Conservation (phyloP, 352 stramenopile genomes). For the Halophytophthora polymorphica region DNA sequence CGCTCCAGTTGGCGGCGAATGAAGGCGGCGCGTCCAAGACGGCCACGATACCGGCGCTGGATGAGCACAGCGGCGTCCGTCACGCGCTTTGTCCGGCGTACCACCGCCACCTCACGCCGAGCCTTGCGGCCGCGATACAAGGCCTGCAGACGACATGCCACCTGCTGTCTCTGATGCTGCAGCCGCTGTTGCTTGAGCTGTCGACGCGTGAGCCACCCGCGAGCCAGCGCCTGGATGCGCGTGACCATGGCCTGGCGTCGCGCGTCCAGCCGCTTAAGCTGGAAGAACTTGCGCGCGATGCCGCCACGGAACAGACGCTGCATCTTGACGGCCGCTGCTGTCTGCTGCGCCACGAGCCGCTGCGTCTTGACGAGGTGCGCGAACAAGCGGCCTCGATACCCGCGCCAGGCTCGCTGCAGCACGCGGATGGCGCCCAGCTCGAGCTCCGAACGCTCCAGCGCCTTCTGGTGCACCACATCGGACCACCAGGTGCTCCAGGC, state of each 20-base stretch:
- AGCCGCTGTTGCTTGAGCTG: slow-evolving; percentile 11
- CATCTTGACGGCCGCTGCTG: slow-evolving; percentile 41
- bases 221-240: slow-evolving; percentile 47
- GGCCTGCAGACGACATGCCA: slow-evolving; percentile 57
- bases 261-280: slow-evolving; percentile 42
- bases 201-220: slow-evolving; percentile 39
- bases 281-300: slow-evolving; percentile 62
- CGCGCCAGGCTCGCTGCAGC: slow-evolving; percentile 60
- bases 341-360: slow-evolving; percentile 35
- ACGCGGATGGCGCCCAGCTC: slow-evolving; percentile 50
- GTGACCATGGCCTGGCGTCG: slow-evolving; percentile 39
- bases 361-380: slow-evolving; percentile 44
- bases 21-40: slow-evolving; percentile 59
- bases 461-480: slow-evolving; percentile 47
- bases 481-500: slow-evolving; percentile 72
- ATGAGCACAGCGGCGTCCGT: slow-evolving; percentile 54
- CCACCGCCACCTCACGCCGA: slow-evolving; percentile 26
- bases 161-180: slow-evolving; percentile 27
- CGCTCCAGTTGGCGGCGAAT: slow-evolving; percentile 59
- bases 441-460: slow-evolving; percentile 40
- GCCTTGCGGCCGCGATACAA: slow-evolving; percentile 52
- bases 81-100: slow-evolving; percentile 21
- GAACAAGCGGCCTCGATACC: slow-evolving; percentile 46
- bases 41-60: slow-evolving; percentile 66
- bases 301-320: slow-evolving; percentile 60